Percentiles rank a stretch among this genome's conserved stretches.
phyloP scores from a whole-genome alignment of 2,329 filamentous ascomycete genomes.

The Cladobotryum mycophilum region DNA sequence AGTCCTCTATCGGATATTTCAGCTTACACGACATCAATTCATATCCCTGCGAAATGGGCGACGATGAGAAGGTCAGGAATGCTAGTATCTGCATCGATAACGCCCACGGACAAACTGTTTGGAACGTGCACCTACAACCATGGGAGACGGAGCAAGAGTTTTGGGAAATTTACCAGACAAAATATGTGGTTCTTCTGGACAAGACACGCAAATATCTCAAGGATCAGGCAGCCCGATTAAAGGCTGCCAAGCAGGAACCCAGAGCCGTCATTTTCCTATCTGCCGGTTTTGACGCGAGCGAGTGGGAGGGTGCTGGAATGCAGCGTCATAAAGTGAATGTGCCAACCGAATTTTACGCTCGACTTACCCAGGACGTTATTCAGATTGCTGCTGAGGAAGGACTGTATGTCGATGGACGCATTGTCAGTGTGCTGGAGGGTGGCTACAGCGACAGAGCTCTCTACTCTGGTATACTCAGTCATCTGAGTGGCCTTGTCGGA shows the following conservation, averaged over 20 bases:
- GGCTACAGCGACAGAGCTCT: slow-evolving; percentile 93
- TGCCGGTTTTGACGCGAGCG: slow-evolving; percentile 93
- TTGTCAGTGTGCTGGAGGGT: slow-evolving; percentile 91
- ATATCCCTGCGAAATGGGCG: slow-evolving; percentile 92
- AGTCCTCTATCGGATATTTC: slow-evolving; percentile 88
- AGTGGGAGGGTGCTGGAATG: slow-evolving; percentile 90
- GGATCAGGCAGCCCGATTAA: slow-evolving; percentile 61
- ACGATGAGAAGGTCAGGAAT: slow-evolving; percentile 86
- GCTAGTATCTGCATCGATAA: slow-evolving; percentile 93
- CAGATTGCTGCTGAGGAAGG: slow-evolving; percentile 74
- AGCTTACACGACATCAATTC: slow-evolving; percentile 98
- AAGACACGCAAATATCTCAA: slow-evolving; percentile 76
- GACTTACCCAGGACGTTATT: slow-evolving; percentile 80
- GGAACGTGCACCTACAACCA: slow-evolving; percentile 89
- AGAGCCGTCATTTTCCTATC: slow-evolving; percentile 91
- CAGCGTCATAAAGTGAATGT: slow-evolving; percentile 94
- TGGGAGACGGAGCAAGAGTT: slow-evolving; percentile 83
- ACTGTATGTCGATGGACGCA: slow-evolving; percentile 69
- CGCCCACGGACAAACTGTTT: slow-evolving; percentile 87
- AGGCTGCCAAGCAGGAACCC: slow-evolving; percentile 52
- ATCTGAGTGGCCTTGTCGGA: slow-evolving; percentile 74
- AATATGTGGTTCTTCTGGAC: slow-evolving; percentile 69
- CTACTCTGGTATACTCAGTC: slow-evolving; percentile 81
- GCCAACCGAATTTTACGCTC: slow-evolving; percentile 92
- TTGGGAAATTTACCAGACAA: slow-evolving; percentile 77